These are phyloP conservation scores for Pyrrhoderma lamaoense DNA, from an alignment of 1,284 basidiomycete species.

Conservation along the genomic window DNA sequence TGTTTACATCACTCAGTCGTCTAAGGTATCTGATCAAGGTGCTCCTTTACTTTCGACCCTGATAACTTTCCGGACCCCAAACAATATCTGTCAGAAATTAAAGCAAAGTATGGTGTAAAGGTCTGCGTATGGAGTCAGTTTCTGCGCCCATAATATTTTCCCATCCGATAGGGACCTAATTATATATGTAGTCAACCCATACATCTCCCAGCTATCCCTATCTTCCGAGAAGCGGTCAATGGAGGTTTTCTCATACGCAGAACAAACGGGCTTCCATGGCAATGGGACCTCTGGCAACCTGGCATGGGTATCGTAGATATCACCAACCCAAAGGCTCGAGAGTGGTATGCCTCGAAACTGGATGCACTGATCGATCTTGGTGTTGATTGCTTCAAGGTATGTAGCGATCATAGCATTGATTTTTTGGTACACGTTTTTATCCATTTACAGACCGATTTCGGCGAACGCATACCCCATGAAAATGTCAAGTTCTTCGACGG, in stretches of 20 bases:
- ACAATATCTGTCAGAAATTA: slow-evolving; percentile 59
- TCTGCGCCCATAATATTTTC: neutral
- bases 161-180: slow-evolving; percentile 13
- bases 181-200: slow-evolving; percentile 48
- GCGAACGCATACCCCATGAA: slow-evolving; percentile 58
- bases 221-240: slow-evolving; percentile 62
- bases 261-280: slow-evolving; percentile 64
- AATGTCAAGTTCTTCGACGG: slow-evolving; percentile 58
- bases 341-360: slow-evolving; percentile 62
- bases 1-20: neutral
- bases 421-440: neutral
- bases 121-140: slow-evolving; percentile 64
- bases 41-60: slow-evolving; percentile 70
- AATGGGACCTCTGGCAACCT: slow-evolving; percentile 74
- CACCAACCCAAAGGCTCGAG: slow-evolving; percentile 61
- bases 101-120: slow-evolving; percentile 61
- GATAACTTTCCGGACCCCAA: slow-evolving; percentile 69
- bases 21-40: slow-evolving; percentile 33
- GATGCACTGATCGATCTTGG: slow-evolving; percentile 57
- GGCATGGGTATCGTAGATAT: slow-evolving; percentile 63
- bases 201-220: slow-evolving; percentile 63
- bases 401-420: slow-evolving; percentile 2
- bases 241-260: slow-evolving; percentile 66
- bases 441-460: slow-evolving; percentile 57
- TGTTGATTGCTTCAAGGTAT: slow-evolving; percentile 64